Evolutionary conservation across 768 basidiomycete genomes (phyloP).

Genomic region (Tephrocybe sp.): DNA sequence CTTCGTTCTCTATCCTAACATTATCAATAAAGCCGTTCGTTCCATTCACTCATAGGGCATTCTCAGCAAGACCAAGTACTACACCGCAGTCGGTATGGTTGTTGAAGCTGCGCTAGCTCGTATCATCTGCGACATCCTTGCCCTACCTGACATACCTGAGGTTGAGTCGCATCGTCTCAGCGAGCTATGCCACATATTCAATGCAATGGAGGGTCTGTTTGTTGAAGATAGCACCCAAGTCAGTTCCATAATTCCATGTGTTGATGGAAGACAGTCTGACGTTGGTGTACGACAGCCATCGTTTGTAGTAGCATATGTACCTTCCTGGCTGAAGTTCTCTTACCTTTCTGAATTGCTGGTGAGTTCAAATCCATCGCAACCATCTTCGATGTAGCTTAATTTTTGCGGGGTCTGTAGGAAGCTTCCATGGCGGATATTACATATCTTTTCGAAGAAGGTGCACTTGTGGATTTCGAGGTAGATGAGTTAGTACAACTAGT

Average conservation of each 20-base stretch:
- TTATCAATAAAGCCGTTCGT: neutral
- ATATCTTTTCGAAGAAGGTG: constrained; percentile 88
- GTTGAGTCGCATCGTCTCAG: constrained; percentile 80
- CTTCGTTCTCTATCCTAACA: neutral
- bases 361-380: constrained; percentile 30
- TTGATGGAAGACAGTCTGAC: neutral
- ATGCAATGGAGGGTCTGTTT: constrained; percentile 79
- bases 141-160: constrained; percentile 83
- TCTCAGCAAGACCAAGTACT: constrained; percentile 69
- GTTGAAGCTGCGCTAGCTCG: constrained; percentile 65
- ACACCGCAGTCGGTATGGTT: constrained; percentile 66
- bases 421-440: constrained; percentile 90
- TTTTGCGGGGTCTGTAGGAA: constrained; percentile 48
- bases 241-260: constrained; percentile 18
- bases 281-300: constrained; percentile 45
- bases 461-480: constrained; percentile 84
- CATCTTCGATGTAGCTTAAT: neutral
- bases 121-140: constrained; percentile 70
- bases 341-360: constrained; percentile 92
- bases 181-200: constrained; percentile 78
- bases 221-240: constrained; percentile 63
- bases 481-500: constrained; percentile 83
- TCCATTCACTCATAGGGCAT: constrained; percentile 44
- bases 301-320: constrained; percentile 81
- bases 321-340: constrained; percentile 92